phyloP scores from a whole-genome alignment of 306 rosid genomes.

The Trichosanthes cucumerina region DNA sequence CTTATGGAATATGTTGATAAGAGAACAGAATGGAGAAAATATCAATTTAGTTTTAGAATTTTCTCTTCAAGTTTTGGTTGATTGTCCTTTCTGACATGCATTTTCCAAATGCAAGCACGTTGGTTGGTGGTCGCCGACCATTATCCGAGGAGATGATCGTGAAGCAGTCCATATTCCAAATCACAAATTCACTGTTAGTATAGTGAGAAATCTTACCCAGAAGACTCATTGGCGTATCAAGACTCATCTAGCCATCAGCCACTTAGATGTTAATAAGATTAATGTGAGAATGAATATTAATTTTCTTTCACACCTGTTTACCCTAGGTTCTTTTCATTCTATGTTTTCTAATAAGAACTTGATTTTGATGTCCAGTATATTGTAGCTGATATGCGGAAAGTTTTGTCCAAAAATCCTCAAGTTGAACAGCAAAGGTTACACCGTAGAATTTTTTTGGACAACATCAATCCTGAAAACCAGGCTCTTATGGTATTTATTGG shows the following conservation, averaged over 20 bases:
- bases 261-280: constrained; percentile 86
- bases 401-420: constrained; percentile 90
- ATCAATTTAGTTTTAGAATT: background rate
- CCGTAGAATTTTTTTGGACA: constrained; percentile 84
- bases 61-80: constrained; percentile 7
- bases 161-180: constrained; percentile 99
- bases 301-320: background rate
- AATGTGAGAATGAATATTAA: constrained; percentile 54
- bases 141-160: constrained; percentile 96
- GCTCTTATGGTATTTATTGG: constrained; percentile 57
- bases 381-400: constrained; percentile 98
- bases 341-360: constrained; percentile 9
- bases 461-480: constrained; percentile 71
- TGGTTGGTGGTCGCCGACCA: constrained; percentile 99
- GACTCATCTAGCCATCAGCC: constrained; percentile 79
- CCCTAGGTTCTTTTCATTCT: background rate
- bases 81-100: background rate
- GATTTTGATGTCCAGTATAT: constrained; percentile 46
- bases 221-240: constrained; percentile 99
- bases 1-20: background rate
- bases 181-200: constrained; percentile 90
- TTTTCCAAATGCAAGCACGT: constrained; percentile 55
- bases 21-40: background rate
- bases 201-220: constrained; percentile 92
- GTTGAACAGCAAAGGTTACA: constrained; percentile 98